Evolutionary conservation across 257 asterid genomes (phyloP), one percentile per base, ranked within the genome.

Genomic region (Osmanthus fragrans): DNA sequence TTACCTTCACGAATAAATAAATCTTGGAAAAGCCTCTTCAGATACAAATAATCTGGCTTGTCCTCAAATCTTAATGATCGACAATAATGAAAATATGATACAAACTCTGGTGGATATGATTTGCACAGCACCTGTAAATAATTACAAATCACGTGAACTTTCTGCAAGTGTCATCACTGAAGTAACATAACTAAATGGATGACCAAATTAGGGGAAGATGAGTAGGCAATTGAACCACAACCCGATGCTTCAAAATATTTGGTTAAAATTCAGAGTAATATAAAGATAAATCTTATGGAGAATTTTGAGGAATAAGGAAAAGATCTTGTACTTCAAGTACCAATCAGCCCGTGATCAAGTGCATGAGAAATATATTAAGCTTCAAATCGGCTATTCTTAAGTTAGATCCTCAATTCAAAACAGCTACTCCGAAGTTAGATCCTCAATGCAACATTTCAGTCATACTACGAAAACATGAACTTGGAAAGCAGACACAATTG

Each of bases 41-140:
- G 84, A 87, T 94, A 92, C 60, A 97, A 90, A 82, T 92, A 94
- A 83, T 94, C 94, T 23, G 98, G 97, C 84, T 94, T 94, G 88
- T 92, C 97, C 84, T 94, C 98, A 80, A 94, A 92, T 67, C 97
- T 89, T 76, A 94, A 86, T 0, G 98, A 91, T 29, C 97, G 97
- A 66, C 97, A 92, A 81, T 92, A 94, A 83, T 94, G 97, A 85
- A 94, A 94, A 82, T 90, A 94, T 7, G 98, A 92, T 85, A 85
- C 87, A 85, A 94, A 94, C 83, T 94, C 98, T 21, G 97, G 86
- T 10, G 98, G 97, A 82, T 87, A 81, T 32, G 97, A 90, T 83
- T 94, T 94, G 85, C 98, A 94, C 34, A 94, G 86, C 65, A 86
- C 90, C 98, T 94, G 90, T 73, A 69, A 78, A 54, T 32, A 72